A percentile compares a stretch with the other conserved stretches of the same genome.
phyloP scores from a whole-genome alignment of 2,329 filamentous ascomycete species.

The Trichoderma sp. region DNA sequence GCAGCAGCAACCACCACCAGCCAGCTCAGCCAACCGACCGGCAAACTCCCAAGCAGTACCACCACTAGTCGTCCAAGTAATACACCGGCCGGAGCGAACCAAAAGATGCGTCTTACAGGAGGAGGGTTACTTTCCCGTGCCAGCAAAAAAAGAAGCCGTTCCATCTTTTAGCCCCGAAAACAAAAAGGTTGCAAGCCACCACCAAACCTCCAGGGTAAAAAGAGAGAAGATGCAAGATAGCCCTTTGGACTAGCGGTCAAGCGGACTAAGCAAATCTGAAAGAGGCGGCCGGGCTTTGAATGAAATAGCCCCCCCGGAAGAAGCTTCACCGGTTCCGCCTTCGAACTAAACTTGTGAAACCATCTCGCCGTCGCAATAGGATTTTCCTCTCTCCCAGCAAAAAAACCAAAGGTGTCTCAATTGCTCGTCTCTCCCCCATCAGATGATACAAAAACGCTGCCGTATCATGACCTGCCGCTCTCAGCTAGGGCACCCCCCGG shows the following conservation, averaged over 20 bases:
- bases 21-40: background rate
- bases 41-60: background rate
- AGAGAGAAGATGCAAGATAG: background rate
- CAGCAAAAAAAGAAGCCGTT: background rate
- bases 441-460: background rate
- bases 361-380: background rate
- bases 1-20: background rate
- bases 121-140: background rate
- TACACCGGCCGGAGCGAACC: background rate
- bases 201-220: background rate
- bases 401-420: background rate
- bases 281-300: background rate
- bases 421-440: background rate
- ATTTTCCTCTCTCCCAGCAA: background rate
- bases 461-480: slow-evolving; percentile 16
- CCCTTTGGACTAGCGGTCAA: slow-evolving; percentile 13
- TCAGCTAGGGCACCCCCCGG: slow-evolving; percentile 1
- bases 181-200: slow-evolving; percentile 6
- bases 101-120: background rate
- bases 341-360: background rate
- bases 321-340: slow-evolving; percentile 4
- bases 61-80: background rate
- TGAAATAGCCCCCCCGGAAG: background rate
- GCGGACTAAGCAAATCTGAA: background rate
- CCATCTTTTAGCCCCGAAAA: background rate